Base-by-base conservation (phyloP, 2,329 filamentous ascomycete genomes). In the Colletotrichum eleusines region DNA sequence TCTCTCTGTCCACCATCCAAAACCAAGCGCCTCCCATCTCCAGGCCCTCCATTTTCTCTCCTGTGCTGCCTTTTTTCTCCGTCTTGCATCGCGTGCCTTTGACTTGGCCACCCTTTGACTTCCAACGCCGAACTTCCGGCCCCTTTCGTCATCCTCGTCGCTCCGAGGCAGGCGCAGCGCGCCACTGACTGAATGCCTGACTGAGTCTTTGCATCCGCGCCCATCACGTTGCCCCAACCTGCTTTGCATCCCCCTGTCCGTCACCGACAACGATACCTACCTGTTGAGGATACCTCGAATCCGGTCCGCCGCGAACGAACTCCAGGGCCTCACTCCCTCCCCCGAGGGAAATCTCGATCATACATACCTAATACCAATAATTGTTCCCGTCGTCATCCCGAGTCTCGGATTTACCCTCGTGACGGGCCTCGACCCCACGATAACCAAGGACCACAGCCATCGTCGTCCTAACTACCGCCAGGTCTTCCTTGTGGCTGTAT, bases 361-460 rank as follows among this genome's bases (percentile, higher is more conserved):
- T 63, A 51, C 58, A 26, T 63, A 68, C 53, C 64, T 54, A 54
- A 59, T 71, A 71, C 28, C 31, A 23, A 33, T 53, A 46, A 18
- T 23, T 31, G 16, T 23, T 28, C 16, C 51, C 51, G 40, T 71
- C 68, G 63, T 68, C 58, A 68, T 68, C 51, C 35, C 64, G 51
- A 63, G 68, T 71, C 68, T 71, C 63, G 64, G 50, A 59, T 58
- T 63, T 53, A 53, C 44, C 58, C 63, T 63, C 58, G 68, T 68
- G 63, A 71, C 68, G 44, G 51, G 8, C 40, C 20, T 46, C 63
- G n/a, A 28, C 18, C 35, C 53, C 59, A 59, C 53, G 35, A 63
- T 68, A 63, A 53, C 51, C 68, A 59, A 71, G 58, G 28, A 53
- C 68, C 38, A 42, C 23, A 57, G 40, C 40, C 51, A 44, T 62